Evolutionary conservation across 257 asterid species (phyloP).

Genomic region (Forsythia viridissima): DNA sequence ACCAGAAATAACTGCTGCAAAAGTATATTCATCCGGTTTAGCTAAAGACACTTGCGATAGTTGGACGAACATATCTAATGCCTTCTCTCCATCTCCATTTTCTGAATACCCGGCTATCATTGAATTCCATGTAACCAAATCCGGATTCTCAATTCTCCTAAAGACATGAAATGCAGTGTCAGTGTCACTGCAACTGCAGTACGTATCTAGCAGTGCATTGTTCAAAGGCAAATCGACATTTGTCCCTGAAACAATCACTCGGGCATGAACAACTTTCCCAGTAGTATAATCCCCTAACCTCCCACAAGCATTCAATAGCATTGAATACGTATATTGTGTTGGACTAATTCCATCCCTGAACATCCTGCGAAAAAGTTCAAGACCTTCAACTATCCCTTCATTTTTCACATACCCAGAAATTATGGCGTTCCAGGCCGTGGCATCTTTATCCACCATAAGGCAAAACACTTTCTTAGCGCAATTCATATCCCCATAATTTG

Average conservation of each 20-base stretch:
- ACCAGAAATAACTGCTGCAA: constrained; percentile 61
- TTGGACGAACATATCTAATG: constrained; percentile 53
- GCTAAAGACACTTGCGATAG: constrained; percentile 27
- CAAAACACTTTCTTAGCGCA: constrained; percentile 52
- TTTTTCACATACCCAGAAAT: constrained; percentile 60
- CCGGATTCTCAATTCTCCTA: constrained; percentile 52
- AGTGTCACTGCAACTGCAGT: constrained; percentile 64
- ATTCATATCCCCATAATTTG: constrained; percentile 46
- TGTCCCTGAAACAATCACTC: constrained; percentile 46
- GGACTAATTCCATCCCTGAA: constrained; percentile 41
- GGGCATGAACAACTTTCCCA: constrained; percentile 65
- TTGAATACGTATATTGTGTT: constrained; percentile 63
- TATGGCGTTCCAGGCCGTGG: constrained; percentile 65
- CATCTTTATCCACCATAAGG: constrained; percentile 55
- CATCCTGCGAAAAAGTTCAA: constrained; percentile 49
- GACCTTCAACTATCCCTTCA: constrained; percentile 46
- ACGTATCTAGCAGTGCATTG: constrained; percentile 78
- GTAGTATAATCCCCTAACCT: constrained; percentile 39
- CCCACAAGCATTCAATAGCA: constrained; percentile 73
- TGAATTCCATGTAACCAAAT: constrained; percentile 90
- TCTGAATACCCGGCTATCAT: constrained; percentile 72
- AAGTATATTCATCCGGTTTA: constrained; percentile 74
- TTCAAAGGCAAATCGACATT: constrained; percentile 62
- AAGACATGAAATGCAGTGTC: constrained; percentile 46
- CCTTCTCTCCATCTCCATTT: constrained; percentile 59